A percentile compares a stretch with the other conserved stretches of the same genome.
Conservation (phyloP, 192 early-diverging fungal genomes). For the Paraglomus occultum region DNA sequence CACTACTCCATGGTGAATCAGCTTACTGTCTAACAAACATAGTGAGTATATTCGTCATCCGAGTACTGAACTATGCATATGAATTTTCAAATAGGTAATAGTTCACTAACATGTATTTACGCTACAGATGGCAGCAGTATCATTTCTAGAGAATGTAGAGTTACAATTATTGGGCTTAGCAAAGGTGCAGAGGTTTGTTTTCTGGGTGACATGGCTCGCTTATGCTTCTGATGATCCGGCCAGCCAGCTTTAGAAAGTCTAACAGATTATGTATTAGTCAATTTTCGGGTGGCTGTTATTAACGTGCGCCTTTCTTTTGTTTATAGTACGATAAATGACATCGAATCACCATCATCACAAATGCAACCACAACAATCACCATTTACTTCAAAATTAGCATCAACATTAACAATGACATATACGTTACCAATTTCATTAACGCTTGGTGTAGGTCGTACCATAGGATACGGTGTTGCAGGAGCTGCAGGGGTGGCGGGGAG, state of each 20-base stretch:
- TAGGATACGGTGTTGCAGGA: constrained; percentile 22
- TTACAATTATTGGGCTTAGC: constrained; percentile 3
- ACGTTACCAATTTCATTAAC: no score
- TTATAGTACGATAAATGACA: no score
- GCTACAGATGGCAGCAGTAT: constrained; percentile 36
- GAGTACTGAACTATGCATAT: not conserved
- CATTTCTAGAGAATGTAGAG: constrained; percentile 36
- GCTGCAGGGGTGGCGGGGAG: constrained; percentile 13
- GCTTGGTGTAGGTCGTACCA: constrained; percentile 1
- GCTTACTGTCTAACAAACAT: constrained; percentile 48
- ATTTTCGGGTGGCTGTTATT: no score
- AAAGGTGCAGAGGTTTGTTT: constrained; percentile 15
- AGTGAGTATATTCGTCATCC: constrained; percentile 24
- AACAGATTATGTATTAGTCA: no score
- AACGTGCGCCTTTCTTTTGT: no score
- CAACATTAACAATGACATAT: no score
- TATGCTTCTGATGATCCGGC: no score
- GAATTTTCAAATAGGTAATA: not conserved
- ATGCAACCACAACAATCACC: not conserved
- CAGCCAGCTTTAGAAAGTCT: no score
- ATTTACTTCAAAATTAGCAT: no score
- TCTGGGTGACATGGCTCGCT: no score
- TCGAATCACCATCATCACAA: not conserved
- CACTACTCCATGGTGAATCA: constrained; percentile 33
- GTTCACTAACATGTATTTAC: not conserved